phyloP scores from a whole-genome alignment of 345 rosid species.

The Aethionema arabicum region DNA sequence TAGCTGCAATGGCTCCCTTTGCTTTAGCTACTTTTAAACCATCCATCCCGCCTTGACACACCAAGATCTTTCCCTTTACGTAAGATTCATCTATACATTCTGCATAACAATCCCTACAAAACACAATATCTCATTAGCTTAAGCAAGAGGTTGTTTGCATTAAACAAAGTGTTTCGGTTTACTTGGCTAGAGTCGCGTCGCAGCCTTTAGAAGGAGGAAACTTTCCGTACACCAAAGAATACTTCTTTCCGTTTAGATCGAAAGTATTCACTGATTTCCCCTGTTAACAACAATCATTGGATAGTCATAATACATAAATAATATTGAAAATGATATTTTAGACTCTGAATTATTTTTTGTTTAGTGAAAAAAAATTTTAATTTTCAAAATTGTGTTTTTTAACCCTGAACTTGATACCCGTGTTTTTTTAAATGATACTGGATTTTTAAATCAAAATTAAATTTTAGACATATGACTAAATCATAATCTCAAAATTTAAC shows the following conservation, averaged over 20 bases:
- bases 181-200: neutral
- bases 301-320: too few relatives aligned
- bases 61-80: slow-evolving; percentile 44
- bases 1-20: slow-evolving; percentile 33
- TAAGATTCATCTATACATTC: slow-evolving; percentile 16
- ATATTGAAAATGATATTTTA: too few relatives aligned
- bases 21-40: neutral
- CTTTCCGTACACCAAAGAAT: slow-evolving; percentile 36
- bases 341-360: too few relatives aligned
- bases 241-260: slow-evolving; percentile 27
- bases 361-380: too few relatives aligned
- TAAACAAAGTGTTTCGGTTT: slow-evolving; percentile 4
- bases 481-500: too few relatives aligned
- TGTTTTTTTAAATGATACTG: too few relatives aligned
- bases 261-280: slow-evolving; percentile 40
- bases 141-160: too few relatives aligned
- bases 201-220: slow-evolving; percentile 12
- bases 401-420: too few relatives aligned
- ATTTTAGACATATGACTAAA: too few relatives aligned
- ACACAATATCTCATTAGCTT: neutral
- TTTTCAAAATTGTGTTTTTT: too few relatives aligned
- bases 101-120: slow-evolving; percentile 22
- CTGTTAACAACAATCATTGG: slow-evolving; percentile 24
- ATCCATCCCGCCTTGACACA: neutral
- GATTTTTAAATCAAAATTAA: too few relatives aligned